Base-by-base conservation (phyloP, 805 yeast genomes). In the Saturnispora galanensis region DNA sequence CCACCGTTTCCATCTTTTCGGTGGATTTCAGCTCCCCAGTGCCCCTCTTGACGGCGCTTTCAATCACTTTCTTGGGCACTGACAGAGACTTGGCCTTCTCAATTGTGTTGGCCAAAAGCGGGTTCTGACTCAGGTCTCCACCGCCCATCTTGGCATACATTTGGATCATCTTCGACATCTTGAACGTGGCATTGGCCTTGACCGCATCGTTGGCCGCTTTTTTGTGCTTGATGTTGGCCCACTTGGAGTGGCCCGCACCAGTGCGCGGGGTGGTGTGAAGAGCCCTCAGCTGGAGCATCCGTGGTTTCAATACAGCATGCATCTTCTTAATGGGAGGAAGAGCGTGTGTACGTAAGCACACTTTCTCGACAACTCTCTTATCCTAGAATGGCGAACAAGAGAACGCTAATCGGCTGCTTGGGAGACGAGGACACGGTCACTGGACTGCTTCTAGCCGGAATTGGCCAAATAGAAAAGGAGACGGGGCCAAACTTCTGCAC, bases 341-440 rank as follows among this genome's bases (percentile, higher is more conserved):
- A 4, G 26, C 8, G 26, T 21, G 26, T 21, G 26, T 21, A 21
- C 26, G 26, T 21, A 21, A 21, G 26, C 26, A 21, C 7, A 4
- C 26, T 21, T 21, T 21, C 8, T 21, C 26, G 26, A 21, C 26
- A 21, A 21, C 26, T 21, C 26, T 21, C 26, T 21, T 21, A 21
- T 21, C 26, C 26, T 21, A 5, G 30, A 36, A 35, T 44, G 5
- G 42, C 58, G 11, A 33, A 55, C 39, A 84, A 88, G 60, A 81
- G 98, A 57, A 75, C 83, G 34, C 72, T 89, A 53, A 70, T 93
- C 47, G 97, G 97, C 10, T 95, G 89, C 34, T 87, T 93, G 58
- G 98, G 97, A 13, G 98, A 93, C 59, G 98, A 93, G 67, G 97
- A 93, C 60, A 84, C 97, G 17, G 89, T 93, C 48, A 93, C 98